A percentile compares a stretch with the other conserved stretches of the same genome.
These are phyloP conservation scores for Phalaenopsis equestris DNA, from an alignment of 106 monocot species.

Conservation along the genomic window DNA sequence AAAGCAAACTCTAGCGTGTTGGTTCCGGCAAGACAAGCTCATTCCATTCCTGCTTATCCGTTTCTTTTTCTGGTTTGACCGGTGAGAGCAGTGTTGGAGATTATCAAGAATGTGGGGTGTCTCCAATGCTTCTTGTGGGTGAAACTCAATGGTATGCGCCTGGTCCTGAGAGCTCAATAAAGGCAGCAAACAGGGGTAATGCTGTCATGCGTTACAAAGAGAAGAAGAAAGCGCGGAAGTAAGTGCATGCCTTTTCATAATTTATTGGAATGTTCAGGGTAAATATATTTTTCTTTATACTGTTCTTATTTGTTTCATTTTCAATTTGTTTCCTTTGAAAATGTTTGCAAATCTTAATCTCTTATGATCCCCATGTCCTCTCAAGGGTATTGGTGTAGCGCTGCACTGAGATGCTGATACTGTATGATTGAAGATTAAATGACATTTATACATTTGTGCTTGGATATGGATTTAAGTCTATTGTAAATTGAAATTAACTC, in stretches of 20 bases:
- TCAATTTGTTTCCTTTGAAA: too few relatives aligned
- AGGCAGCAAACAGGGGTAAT: conserved; percentile 42
- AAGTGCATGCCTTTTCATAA: conserved; percentile 1
- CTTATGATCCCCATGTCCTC: too few relatives aligned
- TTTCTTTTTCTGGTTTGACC: conserved; percentile 53
- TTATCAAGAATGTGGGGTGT: conserved; percentile 46
- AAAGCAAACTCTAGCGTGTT: conserved; percentile 22
- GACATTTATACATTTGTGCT: background rate
- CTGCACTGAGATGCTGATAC: background rate
- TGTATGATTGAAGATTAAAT: background rate
- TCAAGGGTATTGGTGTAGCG: too few relatives aligned
- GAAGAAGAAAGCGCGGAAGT: conserved; percentile 76
- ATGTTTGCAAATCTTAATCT: too few relatives aligned
- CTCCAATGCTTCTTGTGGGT: conserved; percentile 34
- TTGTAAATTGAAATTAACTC: background rate
- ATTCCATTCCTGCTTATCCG: conserved; percentile 39
- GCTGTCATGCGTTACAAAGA: conserved; percentile 79
- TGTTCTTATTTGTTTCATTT: background rate
- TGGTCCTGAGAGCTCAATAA: conserved; percentile 31
- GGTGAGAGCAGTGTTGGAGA: conserved; percentile 40
- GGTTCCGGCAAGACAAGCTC: conserved; percentile 32
- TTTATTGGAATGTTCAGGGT: background rate
- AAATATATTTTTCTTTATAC: background rate
- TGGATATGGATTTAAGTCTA: background rate
- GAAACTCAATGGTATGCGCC: conserved; percentile 48